phyloP scores from a whole-genome alignment of 306 rosid genomes.

The Ziziphus jujuba region DNA sequence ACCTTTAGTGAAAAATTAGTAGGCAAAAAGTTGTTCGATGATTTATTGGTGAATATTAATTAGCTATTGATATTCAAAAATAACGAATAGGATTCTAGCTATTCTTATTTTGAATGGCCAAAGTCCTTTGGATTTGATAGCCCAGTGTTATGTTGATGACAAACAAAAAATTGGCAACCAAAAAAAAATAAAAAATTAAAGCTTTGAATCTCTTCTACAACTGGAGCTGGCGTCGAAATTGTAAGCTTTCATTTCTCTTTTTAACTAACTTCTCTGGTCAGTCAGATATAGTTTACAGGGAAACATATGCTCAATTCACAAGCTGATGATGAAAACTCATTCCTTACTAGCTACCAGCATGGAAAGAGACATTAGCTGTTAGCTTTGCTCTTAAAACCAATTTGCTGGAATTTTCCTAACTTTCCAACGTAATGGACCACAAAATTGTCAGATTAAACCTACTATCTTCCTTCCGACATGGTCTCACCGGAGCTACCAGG shows the following conservation, averaged over 20 bases:
- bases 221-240: neutral
- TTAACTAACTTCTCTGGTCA: neutral
- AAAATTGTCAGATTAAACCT: constrained; percentile 25
- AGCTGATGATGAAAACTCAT: neutral
- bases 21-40: too few species aligned
- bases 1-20: too few species aligned
- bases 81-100: too few species aligned
- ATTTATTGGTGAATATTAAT: too few species aligned
- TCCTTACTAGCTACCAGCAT: neutral
- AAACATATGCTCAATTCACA: neutral
- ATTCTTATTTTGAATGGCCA: too few species aligned
- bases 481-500: constrained; percentile 23
- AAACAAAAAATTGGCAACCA: neutral
- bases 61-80: too few species aligned
- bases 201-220: neutral
- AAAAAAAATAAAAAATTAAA: neutral
- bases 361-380: neutral
- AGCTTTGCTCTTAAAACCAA: neutral
- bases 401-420: neutral
- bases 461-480: constrained; percentile 28
- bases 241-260: neutral
- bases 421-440: neutral
- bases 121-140: neutral
- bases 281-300: constrained; percentile 8
- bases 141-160: neutral